Evolutionary conservation across 148 eudicot species (phyloP), one percentile per base, ranked within the genome.

Genomic region (Beta vulgaris): DNA sequence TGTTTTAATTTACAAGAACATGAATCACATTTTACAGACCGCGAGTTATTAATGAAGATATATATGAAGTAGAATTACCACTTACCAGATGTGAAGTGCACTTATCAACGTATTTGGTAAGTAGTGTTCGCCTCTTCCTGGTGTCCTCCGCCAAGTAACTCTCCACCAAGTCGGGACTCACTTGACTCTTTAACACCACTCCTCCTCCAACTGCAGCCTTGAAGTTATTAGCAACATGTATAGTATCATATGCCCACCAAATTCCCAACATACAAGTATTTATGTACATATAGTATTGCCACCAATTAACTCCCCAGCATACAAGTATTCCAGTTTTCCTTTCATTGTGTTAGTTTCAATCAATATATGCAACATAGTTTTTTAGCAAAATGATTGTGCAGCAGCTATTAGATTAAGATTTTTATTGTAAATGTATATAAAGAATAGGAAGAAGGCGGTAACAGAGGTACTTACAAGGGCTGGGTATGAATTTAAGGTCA

Each of bases 141-240:
- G 81, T 82, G 75, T 94, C 93, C 78, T 90, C 78, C 36, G 42
- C 71, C 78, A 84, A 25, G 72, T 86, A 82, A n/a, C 11, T 73
- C 75, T 90, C 91, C 76, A 80, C 87, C 68, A 88, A 85, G 54
- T 84, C 93, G 42, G 82, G 87, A 69, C 88, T 88, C 77, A 89
- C 97, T 78, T 86, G 91, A 51, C 78, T 81, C 68, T 82, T 71
- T 40, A 89, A 86, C 25, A 94, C 77, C 86, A 82, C 80, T 74
- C 98, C 98, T 73, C 87, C 91, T 83, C 84, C 81, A 65, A 87
- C 74, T 74, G 71, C 77, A 66, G 31, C 73, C 14, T 7, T 23
- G 32, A 3, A 26, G 39, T 37, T 65, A 4, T 43, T 36, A 63
- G 43, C 51, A 40, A n/a, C 8, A 65, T 23, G 0, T 1, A 64